These are phyloP conservation scores for Quercus mongolica DNA, from an alignment of 306 rosid species.

Conservation along the genomic window DNA sequence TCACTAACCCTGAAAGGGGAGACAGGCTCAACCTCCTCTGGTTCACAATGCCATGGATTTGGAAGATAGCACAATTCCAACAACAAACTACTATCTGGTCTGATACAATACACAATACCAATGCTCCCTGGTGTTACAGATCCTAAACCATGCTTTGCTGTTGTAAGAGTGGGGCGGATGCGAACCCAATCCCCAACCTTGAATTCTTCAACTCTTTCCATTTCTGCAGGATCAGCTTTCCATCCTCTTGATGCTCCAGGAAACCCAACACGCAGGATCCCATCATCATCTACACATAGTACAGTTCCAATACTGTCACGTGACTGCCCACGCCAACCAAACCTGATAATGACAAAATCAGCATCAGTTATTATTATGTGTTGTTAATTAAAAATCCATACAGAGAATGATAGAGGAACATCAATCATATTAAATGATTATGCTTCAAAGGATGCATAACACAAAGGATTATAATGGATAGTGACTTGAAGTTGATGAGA, in stretches of 20 bases:
- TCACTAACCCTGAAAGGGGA: slow-evolving; percentile 73
- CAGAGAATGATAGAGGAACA: neutral
- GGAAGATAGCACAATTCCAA: slow-evolving; percentile 94
- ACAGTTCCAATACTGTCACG: slow-evolving; percentile 98
- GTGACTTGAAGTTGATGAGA: neutral
- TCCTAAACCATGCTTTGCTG: slow-evolving; percentile 96
- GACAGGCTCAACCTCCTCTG: slow-evolving; percentile 98
- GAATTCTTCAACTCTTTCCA: slow-evolving; percentile 98
- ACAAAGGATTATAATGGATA: neutral
- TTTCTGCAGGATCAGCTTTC: slow-evolving; percentile 99
- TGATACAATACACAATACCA: slow-evolving; percentile 91
- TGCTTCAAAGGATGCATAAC: neutral
- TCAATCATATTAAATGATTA: neutral
- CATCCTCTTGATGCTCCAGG: slow-evolving; percentile 99
- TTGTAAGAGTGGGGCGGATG: slow-evolving; percentile 92
- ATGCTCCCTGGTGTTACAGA: slow-evolving; percentile 98
- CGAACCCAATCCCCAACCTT: slow-evolving; percentile 99
- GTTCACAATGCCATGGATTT: slow-evolving; percentile 99
- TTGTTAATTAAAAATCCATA: too few relatives aligned
- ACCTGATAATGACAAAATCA: slow-evolving; percentile 44
- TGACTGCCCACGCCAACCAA: slow-evolving; percentile 99
- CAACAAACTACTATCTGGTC: slow-evolving; percentile 93
- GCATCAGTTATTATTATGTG: neutral
- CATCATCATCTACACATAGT: slow-evolving; percentile 95
- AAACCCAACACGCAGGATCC: slow-evolving; percentile 96